phyloP scores from a whole-genome alignment of 306 rosid species.

The Styphnolobium japonicum region DNA sequence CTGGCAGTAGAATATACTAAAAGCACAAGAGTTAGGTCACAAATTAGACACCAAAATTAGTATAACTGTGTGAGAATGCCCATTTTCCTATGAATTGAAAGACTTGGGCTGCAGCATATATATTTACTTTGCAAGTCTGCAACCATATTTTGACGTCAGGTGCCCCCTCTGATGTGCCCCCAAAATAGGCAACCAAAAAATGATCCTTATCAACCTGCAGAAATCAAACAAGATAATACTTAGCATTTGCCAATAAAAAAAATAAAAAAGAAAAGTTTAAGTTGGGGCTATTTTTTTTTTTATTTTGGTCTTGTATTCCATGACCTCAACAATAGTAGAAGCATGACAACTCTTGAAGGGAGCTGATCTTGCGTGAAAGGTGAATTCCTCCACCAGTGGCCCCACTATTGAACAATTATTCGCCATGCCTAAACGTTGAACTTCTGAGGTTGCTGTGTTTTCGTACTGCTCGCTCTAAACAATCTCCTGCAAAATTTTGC shows the following conservation, averaged over 20 bases:
- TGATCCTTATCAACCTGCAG: slow-evolving; percentile 69
- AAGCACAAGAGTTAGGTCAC: neutral
- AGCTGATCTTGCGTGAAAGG: slow-evolving; percentile 60
- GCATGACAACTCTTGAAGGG: slow-evolving; percentile 85
- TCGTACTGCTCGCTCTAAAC: neutral
- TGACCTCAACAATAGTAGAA: slow-evolving; percentile 94
- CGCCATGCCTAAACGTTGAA: slow-evolving; percentile 35
- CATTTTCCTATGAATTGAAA: neutral
- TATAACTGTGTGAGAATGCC: neutral
- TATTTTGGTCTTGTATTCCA: too few relatives aligned
- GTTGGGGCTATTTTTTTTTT: neutral
- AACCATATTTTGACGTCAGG: slow-evolving; percentile 93
- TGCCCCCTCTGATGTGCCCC: slow-evolving; percentile 73
- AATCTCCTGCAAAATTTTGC: slow-evolving; percentile 39
- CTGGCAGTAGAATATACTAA: neutral
- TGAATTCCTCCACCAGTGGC: slow-evolving; percentile 58
- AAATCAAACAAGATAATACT: slow-evolving; percentile 16
- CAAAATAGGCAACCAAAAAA: slow-evolving; percentile 83
- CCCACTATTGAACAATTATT: slow-evolving; percentile 35
- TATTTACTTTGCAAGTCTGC: slow-evolving; percentile 66
- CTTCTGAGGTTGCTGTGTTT: slow-evolving; percentile 13
- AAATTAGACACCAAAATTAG: slow-evolving; percentile 6
- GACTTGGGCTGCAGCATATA: neutral
- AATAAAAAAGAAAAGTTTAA: neutral
- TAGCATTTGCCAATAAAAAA: neutral